These are phyloP conservation scores for Raphanus raphanistrum DNA, from an alignment of 345 rosid species.

Conservation along the genomic window DNA sequence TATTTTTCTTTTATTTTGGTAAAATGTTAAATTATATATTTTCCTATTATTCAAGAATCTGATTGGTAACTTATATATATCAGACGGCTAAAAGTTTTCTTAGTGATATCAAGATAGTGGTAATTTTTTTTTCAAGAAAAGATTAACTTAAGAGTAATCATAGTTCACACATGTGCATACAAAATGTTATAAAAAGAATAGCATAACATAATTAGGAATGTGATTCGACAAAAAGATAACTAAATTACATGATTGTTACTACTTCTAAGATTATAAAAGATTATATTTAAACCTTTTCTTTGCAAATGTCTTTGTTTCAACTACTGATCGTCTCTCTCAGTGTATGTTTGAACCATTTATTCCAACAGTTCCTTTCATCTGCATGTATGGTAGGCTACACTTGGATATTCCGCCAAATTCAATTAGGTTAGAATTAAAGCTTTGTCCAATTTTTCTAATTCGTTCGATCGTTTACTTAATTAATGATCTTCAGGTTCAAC, in stretches of 20 bases:
- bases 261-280: background rate
- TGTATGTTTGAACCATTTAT: background rate
- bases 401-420: background rate
- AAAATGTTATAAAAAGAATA: background rate
- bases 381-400: background rate
- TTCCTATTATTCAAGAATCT: too few relatives aligned
- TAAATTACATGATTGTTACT: background rate
- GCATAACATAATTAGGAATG: background rate
- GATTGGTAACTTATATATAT: too few relatives aligned
- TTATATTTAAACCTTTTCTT: background rate
- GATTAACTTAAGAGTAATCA: background rate
- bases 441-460: background rate
- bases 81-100: background rate
- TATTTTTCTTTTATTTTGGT: background rate
- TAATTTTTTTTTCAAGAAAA: background rate
- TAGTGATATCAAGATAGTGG: background rate
- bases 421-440: background rate
- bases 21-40: too few relatives aligned
- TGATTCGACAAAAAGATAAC: background rate
- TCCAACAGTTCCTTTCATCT: background rate
- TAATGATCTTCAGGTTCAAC: background rate
- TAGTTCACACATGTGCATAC: background rate
- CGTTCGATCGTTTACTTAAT: background rate
- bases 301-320: background rate
- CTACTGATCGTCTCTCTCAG: background rate